Conservation (phyloP, 352 stramenopile species). For the Phytopythium litorale region DNA sequence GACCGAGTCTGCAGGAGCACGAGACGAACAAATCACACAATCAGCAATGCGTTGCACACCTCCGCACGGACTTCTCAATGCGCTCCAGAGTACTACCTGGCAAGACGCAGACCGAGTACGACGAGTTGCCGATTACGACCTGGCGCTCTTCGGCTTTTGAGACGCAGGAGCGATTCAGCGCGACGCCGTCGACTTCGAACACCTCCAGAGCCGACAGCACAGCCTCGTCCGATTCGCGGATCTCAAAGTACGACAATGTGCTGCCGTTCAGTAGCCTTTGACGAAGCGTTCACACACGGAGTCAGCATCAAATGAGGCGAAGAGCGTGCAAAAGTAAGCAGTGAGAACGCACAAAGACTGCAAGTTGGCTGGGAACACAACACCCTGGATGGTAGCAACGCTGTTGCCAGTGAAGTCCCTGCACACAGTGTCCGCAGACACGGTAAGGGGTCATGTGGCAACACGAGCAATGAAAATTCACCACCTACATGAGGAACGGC, state of each 20-base stretch:
- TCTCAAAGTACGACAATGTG: conserved; percentile 23
- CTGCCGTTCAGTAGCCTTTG: conserved; percentile 24
- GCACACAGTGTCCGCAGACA: not conserved
- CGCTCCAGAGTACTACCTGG: conserved; percentile 10
- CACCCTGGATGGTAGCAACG: conserved; percentile 21
- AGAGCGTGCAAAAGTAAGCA: not conserved
- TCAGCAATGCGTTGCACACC: not conserved
- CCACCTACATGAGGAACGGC: conserved; percentile 23
- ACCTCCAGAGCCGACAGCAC: conserved; percentile 19
- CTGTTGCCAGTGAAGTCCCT: conserved; percentile 28
- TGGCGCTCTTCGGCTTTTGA: conserved; percentile 1
- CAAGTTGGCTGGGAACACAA: conserved; percentile 25
- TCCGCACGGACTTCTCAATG: not conserved
- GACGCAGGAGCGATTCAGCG: conserved; percentile 6
- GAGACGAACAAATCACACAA: not conserved
- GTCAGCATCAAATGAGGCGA: not conserved
- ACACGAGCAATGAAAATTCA: not conserved
- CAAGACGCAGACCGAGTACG: conserved; percentile 23
- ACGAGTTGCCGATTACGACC: conserved; percentile 15
- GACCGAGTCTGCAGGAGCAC: not conserved
- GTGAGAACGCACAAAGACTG: conserved; percentile 10
- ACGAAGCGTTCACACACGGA: not conserved
- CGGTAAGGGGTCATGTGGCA: not conserved
- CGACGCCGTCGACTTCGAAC: conserved; percentile 16
- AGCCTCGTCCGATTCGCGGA: conserved; percentile 24